phyloP scores from a whole-genome alignment of 352 stramenopile genomes.

The Pythium plurisporium region DNA sequence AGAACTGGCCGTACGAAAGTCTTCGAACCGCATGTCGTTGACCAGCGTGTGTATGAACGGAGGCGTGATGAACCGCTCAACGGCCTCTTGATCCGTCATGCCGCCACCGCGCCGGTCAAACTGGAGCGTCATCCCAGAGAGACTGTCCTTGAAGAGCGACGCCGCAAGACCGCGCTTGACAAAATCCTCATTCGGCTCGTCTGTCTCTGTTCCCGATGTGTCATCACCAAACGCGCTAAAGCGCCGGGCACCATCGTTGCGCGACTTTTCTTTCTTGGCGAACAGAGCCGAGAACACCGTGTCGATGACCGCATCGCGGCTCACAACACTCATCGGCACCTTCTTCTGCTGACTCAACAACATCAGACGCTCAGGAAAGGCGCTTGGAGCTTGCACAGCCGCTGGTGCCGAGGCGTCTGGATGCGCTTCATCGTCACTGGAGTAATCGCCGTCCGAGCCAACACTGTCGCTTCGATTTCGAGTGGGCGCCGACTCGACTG shows the following conservation, averaged over 20 bases:
- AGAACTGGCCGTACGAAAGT: constrained; percentile 80
- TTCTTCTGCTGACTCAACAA: constrained; percentile 80
- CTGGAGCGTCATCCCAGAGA: constrained; percentile 25
- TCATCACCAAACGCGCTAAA: constrained; percentile 72
- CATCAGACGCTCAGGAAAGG: constrained; percentile 67
- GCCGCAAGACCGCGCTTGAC: constrained; percentile 75
- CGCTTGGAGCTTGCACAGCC: constrained; percentile 27
- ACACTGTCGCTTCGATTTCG: constrained; percentile 44
- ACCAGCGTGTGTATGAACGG: constrained; percentile 76
- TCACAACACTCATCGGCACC: constrained; percentile 66
- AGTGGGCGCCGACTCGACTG: neutral
- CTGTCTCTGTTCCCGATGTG: constrained; percentile 62
- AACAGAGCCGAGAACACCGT: constrained; percentile 80
- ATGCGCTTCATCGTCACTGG: constrained; percentile 62
- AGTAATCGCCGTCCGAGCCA: constrained; percentile 38
- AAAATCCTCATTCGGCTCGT: constrained; percentile 82
- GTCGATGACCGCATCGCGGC: constrained; percentile 76
- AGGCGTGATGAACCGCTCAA: constrained; percentile 74
- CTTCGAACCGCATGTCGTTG: constrained; percentile 77
- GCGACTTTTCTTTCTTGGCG: constrained; percentile 27
- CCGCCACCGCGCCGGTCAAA: constrained; percentile 25
- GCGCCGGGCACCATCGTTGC: constrained; percentile 13
- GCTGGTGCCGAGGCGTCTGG: constrained; percentile 31
- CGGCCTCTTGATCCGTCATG: constrained; percentile 39
- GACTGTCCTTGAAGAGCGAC: constrained; percentile 69